Conservation (phyloP, 1,284 basidiomycete genomes). For the Acaromyces ingoldii region DNA sequence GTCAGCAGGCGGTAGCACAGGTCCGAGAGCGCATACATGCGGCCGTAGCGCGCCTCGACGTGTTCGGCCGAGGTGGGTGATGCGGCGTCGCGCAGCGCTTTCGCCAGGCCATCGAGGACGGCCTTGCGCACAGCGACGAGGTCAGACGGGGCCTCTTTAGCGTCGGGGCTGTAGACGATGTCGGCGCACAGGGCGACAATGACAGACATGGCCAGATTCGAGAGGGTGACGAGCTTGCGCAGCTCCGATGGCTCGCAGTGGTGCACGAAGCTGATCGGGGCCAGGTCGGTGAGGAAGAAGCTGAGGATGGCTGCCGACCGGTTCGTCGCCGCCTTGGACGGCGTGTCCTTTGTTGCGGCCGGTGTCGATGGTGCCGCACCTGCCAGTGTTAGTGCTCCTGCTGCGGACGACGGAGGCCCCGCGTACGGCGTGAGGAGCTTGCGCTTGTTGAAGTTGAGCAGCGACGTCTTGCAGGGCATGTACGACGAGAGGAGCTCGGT, state of each 20-base stretch:
- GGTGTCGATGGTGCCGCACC: constrained; percentile 54
- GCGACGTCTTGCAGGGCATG: constrained; percentile 78
- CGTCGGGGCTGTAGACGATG: constrained; percentile 59
- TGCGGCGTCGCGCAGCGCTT: constrained; percentile 76
- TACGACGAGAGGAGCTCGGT: constrained; percentile 92
- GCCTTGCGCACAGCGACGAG: constrained; percentile 80
- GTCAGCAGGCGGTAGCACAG: constrained; percentile 82
- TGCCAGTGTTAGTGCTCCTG: constrained; percentile 69
- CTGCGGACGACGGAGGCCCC: constrained; percentile 72
- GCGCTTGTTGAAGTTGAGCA: constrained; percentile 70
- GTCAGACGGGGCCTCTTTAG: constrained; percentile 66
- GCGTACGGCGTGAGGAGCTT: constrained; percentile 56
- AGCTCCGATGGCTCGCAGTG: constrained; percentile 39
- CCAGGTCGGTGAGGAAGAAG: constrained; percentile 44
- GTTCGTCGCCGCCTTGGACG: constrained; percentile 3
- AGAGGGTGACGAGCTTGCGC: constrained; percentile 45
- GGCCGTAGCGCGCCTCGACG: constrained; percentile 76
- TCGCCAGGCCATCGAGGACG: constrained; percentile 80
- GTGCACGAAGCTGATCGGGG: constrained; percentile 46
- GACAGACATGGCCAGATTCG: constrained; percentile 79
- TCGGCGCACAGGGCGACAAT: constrained; percentile 88
- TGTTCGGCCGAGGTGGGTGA: constrained; percentile 56
- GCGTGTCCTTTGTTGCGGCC: constrained; percentile 1
- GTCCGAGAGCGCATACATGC: constrained; percentile 79
- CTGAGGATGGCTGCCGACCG: constrained; percentile 29